phyloP scores from a whole-genome alignment of 2,329 filamentous ascomycete genomes.

The Penicillium griseofulvum region DNA sequence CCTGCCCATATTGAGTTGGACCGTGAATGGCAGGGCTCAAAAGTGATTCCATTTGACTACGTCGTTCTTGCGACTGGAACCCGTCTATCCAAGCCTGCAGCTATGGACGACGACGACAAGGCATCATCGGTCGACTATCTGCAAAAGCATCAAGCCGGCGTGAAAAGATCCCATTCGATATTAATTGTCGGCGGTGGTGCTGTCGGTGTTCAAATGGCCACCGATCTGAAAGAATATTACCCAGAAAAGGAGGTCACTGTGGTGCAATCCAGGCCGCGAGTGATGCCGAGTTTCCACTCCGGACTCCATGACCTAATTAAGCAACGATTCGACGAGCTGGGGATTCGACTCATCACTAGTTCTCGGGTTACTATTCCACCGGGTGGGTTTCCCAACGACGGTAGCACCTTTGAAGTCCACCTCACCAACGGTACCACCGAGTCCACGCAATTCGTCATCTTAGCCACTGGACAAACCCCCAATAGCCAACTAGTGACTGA shows the following conservation, averaged over 20 bases:
- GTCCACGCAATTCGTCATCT: constrained; percentile 43
- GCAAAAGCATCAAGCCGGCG: constrained; percentile 31
- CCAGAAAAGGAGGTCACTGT: constrained; percentile 49
- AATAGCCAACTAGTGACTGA: constrained; percentile 42
- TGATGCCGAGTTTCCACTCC: constrained; percentile 37
- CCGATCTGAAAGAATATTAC: constrained; percentile 50
- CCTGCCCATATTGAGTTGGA: constrained; percentile 31
- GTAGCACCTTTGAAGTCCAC: constrained; percentile 26
- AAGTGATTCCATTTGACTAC: constrained; percentile 33
- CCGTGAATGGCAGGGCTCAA: constrained; percentile 35
- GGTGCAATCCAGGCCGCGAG: constrained; percentile 46
- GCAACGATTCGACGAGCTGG: constrained; percentile 34
- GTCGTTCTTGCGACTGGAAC: constrained; percentile 37
- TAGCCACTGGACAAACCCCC: constrained; percentile 50
- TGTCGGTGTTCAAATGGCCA: constrained; percentile 52
- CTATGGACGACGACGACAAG: constrained; percentile 36
- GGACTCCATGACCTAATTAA: constrained; percentile 32
- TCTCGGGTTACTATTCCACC: constrained; percentile 29
- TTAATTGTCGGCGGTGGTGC: constrained; percentile 49
- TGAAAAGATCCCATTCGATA: constrained; percentile 31
- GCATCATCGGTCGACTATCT: constrained; percentile 33
- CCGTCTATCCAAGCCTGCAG: constrained; percentile 32
- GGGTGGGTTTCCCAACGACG: constrained; percentile 28
- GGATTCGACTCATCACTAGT: constrained; percentile 31
- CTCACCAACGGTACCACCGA: constrained; percentile 32